A percentile compares a stretch with the other conserved stretches of the same genome.
Evolutionary conservation across 345 rosid genomes (phyloP).

Genomic region (Eucalyptus leucophloia): DNA sequence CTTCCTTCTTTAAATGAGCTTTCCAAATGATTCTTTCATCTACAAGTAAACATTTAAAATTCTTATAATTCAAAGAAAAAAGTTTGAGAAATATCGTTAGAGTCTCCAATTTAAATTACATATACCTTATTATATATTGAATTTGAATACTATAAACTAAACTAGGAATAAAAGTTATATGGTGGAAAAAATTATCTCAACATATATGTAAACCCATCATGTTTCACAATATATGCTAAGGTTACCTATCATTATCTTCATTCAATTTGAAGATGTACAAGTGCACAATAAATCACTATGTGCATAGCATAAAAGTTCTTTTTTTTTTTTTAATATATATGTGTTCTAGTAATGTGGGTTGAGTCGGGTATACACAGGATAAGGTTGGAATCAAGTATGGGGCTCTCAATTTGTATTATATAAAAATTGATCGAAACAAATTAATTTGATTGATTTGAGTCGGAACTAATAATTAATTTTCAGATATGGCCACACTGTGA

Average conservation of each 20-base stretch:
- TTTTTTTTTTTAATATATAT: no score
- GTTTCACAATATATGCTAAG: background rate
- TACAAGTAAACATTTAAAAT: no score
- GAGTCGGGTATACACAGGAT: no score
- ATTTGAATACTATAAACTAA: background rate
- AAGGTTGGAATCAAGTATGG: fast-evolving
- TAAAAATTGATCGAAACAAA: background rate
- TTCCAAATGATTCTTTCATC: background rate
- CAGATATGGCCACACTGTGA: background rate
- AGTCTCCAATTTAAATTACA: no score
- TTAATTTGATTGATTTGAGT: background rate
- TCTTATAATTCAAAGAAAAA: no score
- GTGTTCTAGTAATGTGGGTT: no score
- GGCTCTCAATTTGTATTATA: background rate
- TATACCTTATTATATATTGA: background rate
- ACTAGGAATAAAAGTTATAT: background rate
- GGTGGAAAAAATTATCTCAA: background rate
- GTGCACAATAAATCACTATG: background rate
- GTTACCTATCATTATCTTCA: background rate
- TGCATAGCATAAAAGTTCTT: no score
- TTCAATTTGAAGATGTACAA: background rate
- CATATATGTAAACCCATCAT: background rate
- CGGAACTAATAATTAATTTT: no score
- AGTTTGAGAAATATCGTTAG: background rate
- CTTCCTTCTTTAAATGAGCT: no score